Evolutionary conservation across 2,329 filamentous ascomycete species (phyloP).

Genomic region (Gyromitra esculenta): DNA sequence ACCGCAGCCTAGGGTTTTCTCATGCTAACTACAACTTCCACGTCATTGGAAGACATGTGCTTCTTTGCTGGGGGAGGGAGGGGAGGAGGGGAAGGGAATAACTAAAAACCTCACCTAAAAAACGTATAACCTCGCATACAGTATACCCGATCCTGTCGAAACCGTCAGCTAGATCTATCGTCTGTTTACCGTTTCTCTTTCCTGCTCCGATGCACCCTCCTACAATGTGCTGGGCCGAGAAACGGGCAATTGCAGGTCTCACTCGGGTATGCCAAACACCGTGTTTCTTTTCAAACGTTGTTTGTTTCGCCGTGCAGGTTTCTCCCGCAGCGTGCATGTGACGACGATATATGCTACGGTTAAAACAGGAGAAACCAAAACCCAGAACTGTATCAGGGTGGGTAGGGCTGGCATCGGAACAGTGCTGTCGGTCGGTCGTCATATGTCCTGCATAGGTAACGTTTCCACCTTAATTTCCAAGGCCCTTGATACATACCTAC

Average conservation of each 20-base stretch:
- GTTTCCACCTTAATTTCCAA: constrained; percentile 12
- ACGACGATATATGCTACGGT: constrained; percentile 12
- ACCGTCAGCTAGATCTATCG: too few relatives aligned
- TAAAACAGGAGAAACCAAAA: constrained; percentile 22
- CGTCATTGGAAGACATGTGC: constrained; percentile 3
- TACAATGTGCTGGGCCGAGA: constrained; percentile 1
- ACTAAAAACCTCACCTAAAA: neutral
- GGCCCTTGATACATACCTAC: too few relatives aligned
- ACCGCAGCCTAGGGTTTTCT: neutral
- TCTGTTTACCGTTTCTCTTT: neutral
- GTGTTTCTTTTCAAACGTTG: neutral
- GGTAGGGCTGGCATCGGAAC: constrained; percentile 26
- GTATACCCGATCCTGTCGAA: neutral
- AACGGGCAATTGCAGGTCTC: neutral
- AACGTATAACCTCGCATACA: neutral
- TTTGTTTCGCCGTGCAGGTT: constrained; percentile 13
- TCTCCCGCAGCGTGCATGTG: constrained; percentile 18
- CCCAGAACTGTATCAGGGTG: neutral
- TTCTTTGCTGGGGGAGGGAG: too few relatives aligned
- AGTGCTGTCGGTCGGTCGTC: neutral
- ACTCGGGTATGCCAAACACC: constrained; percentile 28
- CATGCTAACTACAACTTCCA: neutral
- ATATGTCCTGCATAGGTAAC: constrained; percentile 12
- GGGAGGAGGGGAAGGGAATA: neutral
- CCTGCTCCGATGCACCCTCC: neutral